These are phyloP conservation scores for Gracilaria domingensis DNA, from an alignment of 23 red algal species.

Conservation along the genomic window DNA sequence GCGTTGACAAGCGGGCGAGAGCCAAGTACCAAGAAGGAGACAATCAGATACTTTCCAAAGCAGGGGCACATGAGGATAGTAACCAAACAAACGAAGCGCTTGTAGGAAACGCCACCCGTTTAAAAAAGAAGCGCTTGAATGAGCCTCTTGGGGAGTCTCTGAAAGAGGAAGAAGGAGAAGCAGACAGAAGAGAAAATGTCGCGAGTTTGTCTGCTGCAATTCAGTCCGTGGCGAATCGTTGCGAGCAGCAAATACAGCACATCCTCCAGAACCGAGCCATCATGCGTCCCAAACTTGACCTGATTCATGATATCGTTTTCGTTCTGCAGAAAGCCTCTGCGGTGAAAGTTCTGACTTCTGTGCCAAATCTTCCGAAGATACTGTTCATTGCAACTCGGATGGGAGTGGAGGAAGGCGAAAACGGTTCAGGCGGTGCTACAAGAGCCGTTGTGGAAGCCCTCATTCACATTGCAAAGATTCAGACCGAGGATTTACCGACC, in stretches of 20 bases:
- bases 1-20: not conserved
- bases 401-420: not conserved
- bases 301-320: not conserved
- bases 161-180: not conserved
- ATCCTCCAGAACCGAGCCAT: not conserved
- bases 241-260: not conserved
- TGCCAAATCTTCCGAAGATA: not conserved
- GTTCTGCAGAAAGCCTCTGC: slow-evolving; percentile 4
- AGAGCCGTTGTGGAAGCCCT: not conserved
- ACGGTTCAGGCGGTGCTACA: not conserved
- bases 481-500: not conserved
- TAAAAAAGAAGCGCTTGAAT: slow-evolving; percentile 7
- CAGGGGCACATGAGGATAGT: not conserved
- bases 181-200: not conserved
- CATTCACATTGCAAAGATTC: slow-evolving; percentile 23
- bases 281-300: slow-evolving; percentile 5
- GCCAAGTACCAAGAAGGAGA: not conserved
- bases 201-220: not conserved
- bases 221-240: not conserved
- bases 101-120: not conserved
- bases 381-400: slow-evolving; percentile 1
- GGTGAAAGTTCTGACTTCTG: not conserved
- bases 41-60: not conserved
- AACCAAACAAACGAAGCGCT: not conserved
- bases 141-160: not conserved